Evolutionary conservation across 148 eudicot genomes (phyloP), one percentile per base, ranked within the genome.

Genomic region (Selenicereus undatus): DNA sequence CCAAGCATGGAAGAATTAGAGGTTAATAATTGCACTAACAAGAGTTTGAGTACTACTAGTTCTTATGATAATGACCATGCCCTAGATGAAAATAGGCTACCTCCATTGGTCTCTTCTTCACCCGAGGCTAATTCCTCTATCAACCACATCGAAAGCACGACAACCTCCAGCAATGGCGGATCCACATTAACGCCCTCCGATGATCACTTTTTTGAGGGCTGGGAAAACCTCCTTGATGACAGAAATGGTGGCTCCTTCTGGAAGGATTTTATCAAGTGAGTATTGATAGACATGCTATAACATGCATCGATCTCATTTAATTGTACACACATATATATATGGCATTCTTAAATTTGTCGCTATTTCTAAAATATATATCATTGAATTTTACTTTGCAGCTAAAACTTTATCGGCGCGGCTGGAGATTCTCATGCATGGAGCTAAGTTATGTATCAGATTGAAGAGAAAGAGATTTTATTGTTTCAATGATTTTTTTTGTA

Each of bases 151-250:
- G 87, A 84, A 17, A 81, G 86, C 79, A 84, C 82, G 56, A 84
- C 84, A 79, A 85, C 87, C 81, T 87, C 86, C 4, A 75, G 86
- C 32, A 58, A 69, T 79, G 81, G 45, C 11, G 79, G 69, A 58
- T 86, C 84, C 45, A 79, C 32, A 5, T 27, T 81, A n/a, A 71
- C 81, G 73, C 79, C 85, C 42, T 30, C 74, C 36, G 80, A 62
- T 29, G 81, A 64, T 65, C 83, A 76, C 58, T 74, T 87, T 66
- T 84, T 88, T 51, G 87, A 86, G 27, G 84, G 80, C 77, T 91
- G 78, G 88, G 90, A 88, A 24, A 89, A 83, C 81, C 85, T 88
- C 51, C 50, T 88, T 77, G 88, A 82, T 75, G 89, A 87, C 68
- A 91, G 84, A 68, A 85, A 51, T 30, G 74, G 77, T 82, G 89